Base-by-base conservation (phyloP, 306 rosid genomes). In the Cicer yamashitae region DNA sequence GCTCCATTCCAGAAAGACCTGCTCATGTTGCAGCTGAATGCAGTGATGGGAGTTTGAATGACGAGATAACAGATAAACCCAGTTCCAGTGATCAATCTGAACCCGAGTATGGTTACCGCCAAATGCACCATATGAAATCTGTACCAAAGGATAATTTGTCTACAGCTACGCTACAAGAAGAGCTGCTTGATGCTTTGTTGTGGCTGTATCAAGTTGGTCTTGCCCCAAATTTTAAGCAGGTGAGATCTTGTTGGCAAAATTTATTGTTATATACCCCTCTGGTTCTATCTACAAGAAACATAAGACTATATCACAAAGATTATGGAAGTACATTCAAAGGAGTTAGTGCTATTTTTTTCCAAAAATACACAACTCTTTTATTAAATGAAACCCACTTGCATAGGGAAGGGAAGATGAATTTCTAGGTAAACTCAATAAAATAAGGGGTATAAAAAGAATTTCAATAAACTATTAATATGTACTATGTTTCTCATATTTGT, bases 181-280 rank as follows among this genome's bases (percentile, higher is more conserved):
- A 94, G 78, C 93, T 94, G 57, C 85, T 94, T 72, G 98, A 94
- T 85, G 75, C 79, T 74, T 70, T 94, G 79, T 87, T 94, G 77
- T 85, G 96, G 88, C 84, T 94, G 78, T 94, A 90, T 86, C 91
- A 94, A 74, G 83, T 88, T 76, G 98, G 98, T 70, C 93, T 91
- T 83, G 91, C 97, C 3, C 88, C 96, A 3, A 92, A 90, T 82
- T 94, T 91, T 86, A 91, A 89, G 91, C 96, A 88, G 97, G 98
- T 94, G 82, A 86, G 80, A 76, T 70, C 39, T 45, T 51, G 69
- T 22, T 60, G 56, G 41, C 20, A 66, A 59, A 58, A 8, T 61
- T 81, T 61, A 43, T 61, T 81, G 59, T 69, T 15, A 74, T 68
- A 18, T 70, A 30, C 37, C 37, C 5, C 37, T 30, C 37, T 30